Percentiles rank a stretch among this genome's conserved stretches.
These are phyloP conservation scores for Diversispora epigaea DNA, from an alignment of 192 early-diverging fungal genomes.

Conservation along the genomic window DNA sequence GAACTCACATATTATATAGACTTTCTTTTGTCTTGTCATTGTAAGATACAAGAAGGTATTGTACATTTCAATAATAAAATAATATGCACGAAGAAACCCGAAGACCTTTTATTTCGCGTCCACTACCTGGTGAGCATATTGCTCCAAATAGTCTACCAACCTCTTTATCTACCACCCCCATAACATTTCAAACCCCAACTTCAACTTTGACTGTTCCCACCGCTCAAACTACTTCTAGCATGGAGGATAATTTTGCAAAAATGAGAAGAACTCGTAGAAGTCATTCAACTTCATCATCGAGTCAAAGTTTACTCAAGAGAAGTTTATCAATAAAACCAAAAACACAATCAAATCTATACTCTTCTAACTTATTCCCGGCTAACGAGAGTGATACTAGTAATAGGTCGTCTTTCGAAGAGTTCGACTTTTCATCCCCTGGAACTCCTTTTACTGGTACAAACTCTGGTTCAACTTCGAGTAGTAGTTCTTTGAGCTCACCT, in stretches of 20 bases:
- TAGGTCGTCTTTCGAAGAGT: constrained; percentile 29
- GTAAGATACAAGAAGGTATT: neutral
- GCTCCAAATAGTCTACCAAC: constrained; percentile 17
- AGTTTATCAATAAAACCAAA: constrained; percentile 26
- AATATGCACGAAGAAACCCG: constrained; percentile 23
- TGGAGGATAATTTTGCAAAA: constrained; percentile 17
- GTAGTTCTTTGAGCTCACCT: constrained; percentile 25
- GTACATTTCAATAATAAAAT: neutral
- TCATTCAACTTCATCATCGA: constrained; percentile 27
- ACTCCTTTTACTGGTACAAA: neutral
- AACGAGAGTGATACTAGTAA: constrained; percentile 26
- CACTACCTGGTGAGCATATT: constrained; percentile 29
- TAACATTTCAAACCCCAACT: neutral
- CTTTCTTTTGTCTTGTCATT: constrained; percentile 8
- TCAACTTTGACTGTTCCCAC: neutral
- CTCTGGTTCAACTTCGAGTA: constrained; percentile 21
- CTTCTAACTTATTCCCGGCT: neutral
- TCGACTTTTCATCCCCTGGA: constrained; percentile 20
- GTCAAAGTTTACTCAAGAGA: constrained; percentile 33
- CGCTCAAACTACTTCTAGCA: neutral
- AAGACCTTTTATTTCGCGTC: constrained; percentile 26
- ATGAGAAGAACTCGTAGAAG: constrained; percentile 25
- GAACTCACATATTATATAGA: constrained; percentile 3
- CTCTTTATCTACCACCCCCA: constrained; percentile 9
- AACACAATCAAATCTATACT: constrained; percentile 16